A percentile compares a stretch with the other conserved stretches of the same genome.
Conservation (phyloP, 805 yeast species). For the Dipodascus geniculatus region DNA sequence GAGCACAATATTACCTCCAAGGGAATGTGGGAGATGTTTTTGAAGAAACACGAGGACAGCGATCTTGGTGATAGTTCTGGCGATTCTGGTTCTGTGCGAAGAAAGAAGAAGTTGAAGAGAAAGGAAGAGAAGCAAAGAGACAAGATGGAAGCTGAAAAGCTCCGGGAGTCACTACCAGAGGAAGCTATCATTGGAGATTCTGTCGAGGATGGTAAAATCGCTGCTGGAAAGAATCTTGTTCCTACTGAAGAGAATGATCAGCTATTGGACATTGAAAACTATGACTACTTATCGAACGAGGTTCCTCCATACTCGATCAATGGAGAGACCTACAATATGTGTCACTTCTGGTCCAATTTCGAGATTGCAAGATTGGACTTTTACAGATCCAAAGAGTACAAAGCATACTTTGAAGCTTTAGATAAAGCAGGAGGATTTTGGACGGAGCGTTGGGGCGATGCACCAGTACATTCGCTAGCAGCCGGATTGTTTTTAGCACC, state of each 20-base stretch:
- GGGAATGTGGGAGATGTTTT: slow-evolving; percentile 61
- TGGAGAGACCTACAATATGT: slow-evolving; percentile 58
- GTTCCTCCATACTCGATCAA: slow-evolving; percentile 46
- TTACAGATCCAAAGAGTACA: slow-evolving; percentile 54
- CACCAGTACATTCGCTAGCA: slow-evolving; percentile 86
- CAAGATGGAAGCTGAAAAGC: slow-evolving; percentile 3
- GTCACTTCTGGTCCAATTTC: slow-evolving; percentile 90
- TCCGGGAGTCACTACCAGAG: slow-evolving; percentile 10
- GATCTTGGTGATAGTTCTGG: slow-evolving; percentile 7
- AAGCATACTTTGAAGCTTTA: slow-evolving; percentile 52
- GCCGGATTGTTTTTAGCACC: slow-evolving; percentile 61
- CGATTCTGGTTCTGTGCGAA: slow-evolving; percentile 12
- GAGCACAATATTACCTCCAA: slow-evolving; percentile 37
- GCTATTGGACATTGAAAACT: slow-evolving; percentile 21
- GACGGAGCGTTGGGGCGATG: slow-evolving; percentile 95
- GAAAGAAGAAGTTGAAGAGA: slow-evolving; percentile 17
- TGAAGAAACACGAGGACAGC: slow-evolving; percentile 20
- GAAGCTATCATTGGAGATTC: slow-evolving; percentile 10
- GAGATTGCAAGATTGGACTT: slow-evolving; percentile 80
- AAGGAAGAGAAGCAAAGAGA: slow-evolving; percentile 16
- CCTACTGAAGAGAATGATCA: slow-evolving; percentile 18
- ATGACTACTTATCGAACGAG: neutral
- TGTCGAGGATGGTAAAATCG: neutral
- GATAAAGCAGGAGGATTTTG: slow-evolving; percentile 76
- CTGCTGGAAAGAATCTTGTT: neutral